Evolutionary conservation across 305 asterid species (phyloP), one percentile per base, ranked within the genome.

Genomic region (Andrographis paniculata): DNA sequence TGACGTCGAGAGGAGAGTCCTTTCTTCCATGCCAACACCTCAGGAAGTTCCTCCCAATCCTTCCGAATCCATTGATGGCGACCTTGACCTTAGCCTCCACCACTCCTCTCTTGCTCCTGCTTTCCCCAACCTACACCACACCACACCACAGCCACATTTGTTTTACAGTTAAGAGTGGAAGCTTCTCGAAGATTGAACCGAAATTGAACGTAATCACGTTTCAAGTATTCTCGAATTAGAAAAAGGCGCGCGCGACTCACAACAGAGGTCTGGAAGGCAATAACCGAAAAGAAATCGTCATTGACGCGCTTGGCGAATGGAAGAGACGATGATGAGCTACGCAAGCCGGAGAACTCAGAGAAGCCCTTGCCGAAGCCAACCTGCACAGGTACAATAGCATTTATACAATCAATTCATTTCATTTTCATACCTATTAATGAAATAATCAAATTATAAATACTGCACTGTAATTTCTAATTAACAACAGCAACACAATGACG

Each of bases 11-110:
- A 7, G 80, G 82, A n/a, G 89, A 79, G 64, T 79, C 89, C 58
- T 79, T 79, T 49, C 89, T 73, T 13, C 89, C 89, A 52, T 79
- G 89, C 89, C 84, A 79, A 41, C 89, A 79, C 64, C 89, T 68
- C 78, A 79, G 62, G 64, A 79, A 79, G 65, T 78, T 78, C 71
- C 87, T 69, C 39, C 87, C 87, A n/a, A 78, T 75, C 52, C 87
- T 66, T 12, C 87, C 87, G 27, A 78, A 78, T 54, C 87, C 87
- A 46, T 75, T 78, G 30, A 78, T 78, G 20, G 87, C 87, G 39
- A 78, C 87, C 56, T 75, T 74, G 56, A 78, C 44, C 55, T 78
- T 78, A 2, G 87, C 87, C 64, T 75, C 83, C 19, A 68, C 74
- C 24, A 64, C 78, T 24, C 53, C 68, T 37, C 61, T 72, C 68